Evolutionary conservation across 805 yeast species (phyloP).

Genomic region (Wickerhamomyces sydowiorum): DNA sequence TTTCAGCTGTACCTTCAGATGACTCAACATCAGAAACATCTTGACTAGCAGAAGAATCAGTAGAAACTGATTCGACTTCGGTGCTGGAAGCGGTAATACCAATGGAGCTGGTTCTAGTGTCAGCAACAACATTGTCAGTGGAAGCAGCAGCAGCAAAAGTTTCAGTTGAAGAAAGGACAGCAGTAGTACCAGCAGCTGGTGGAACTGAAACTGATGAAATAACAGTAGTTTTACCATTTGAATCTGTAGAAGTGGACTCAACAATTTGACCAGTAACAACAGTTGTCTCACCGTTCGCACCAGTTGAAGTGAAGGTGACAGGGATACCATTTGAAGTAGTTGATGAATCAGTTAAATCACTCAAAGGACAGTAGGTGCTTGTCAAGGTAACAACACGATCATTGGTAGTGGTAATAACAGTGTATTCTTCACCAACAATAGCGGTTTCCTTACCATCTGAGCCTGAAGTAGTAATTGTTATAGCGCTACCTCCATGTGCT

Average conservation of each 20-base stretch:
- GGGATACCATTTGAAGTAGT: background rate
- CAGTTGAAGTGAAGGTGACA: background rate
- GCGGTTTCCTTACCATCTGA: conserved; percentile 20
- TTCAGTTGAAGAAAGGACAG: background rate
- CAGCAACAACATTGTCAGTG: background rate
- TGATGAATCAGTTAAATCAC: no score
- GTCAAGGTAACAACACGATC: background rate
- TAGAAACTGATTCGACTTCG: background rate
- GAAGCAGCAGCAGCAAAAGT: background rate
- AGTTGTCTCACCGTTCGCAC: background rate
- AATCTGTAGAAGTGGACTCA: background rate
- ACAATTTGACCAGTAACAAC: background rate
- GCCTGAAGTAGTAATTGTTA: conserved; percentile 6
- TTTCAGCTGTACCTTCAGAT: background rate
- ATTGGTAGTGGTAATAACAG: background rate
- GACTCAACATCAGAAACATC: background rate
- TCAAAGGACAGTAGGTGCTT: background rate
- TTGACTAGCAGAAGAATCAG: background rate
- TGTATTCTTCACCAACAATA: conserved; percentile 13
- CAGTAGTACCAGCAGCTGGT: background rate
- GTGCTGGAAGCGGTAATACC: background rate
- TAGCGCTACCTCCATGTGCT: background rate
- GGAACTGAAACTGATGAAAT: background rate
- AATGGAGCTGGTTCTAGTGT: no score
- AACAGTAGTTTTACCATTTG: background rate